Conservation (phyloP, 305 asterid species). For the Fraxinus sp. region DNA sequence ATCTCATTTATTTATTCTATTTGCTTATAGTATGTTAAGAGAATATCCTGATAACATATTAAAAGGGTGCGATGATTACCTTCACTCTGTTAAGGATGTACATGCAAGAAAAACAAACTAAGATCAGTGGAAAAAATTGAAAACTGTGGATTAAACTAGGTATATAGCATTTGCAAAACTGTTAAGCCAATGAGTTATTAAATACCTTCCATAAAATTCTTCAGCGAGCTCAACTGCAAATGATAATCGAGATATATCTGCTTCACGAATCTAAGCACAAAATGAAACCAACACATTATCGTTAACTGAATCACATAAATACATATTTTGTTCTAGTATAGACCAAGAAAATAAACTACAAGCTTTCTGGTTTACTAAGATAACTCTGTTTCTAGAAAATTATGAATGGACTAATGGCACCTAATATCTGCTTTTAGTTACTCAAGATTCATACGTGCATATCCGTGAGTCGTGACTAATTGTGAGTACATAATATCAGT, state of each 20-base stretch:
- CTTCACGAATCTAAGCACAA: constrained; percentile 84
- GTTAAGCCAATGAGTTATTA: constrained; percentile 19
- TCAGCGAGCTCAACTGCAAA: constrained; percentile 99
- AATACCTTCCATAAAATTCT: constrained; percentile 95
- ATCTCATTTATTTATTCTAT: not conserved
- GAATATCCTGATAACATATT: not conserved
- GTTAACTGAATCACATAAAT: not conserved
- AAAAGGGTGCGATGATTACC: constrained; percentile 46
- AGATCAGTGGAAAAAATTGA: constrained; percentile 31
- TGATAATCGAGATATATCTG: constrained; percentile 91
- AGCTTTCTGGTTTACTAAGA: not conserved
- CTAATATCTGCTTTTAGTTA: not conserved
- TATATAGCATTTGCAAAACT: constrained; percentile 11
- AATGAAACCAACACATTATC: constrained; percentile 21
- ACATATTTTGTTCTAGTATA: not conserved
- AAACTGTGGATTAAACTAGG: constrained; percentile 8
- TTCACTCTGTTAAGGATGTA: constrained; percentile 62
- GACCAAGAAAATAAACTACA: not conserved
- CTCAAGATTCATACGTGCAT: not conserved
- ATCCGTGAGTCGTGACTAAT: not conserved
- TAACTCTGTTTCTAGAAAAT: not conserved
- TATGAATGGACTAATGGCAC: not conserved
- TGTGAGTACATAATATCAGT: not conserved
- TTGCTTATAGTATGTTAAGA: not conserved
- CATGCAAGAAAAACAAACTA: constrained; percentile 30